These are phyloP conservation scores for Nakaseomyces nivariensis DNA, from an alignment of 1,139 yeast genomes.

Conservation along the genomic window DNA sequence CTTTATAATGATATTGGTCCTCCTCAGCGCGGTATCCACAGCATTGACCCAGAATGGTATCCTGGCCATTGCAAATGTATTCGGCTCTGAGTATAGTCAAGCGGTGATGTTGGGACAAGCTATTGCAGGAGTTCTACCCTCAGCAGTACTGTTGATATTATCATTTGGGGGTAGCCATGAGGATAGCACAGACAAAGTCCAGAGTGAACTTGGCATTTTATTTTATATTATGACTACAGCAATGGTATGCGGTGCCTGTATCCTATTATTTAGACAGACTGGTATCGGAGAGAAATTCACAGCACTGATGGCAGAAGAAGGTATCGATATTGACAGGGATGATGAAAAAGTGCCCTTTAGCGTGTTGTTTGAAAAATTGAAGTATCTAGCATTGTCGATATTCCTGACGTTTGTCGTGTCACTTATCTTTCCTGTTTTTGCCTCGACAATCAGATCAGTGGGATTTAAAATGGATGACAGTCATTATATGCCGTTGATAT, in stretches of 20 bases:
- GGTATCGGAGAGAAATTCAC: constrained; percentile 7
- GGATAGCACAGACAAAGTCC: constrained; percentile 23
- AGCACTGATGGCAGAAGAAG: not conserved
- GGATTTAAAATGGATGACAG: constrained; percentile 25
- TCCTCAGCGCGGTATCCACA: constrained; percentile 53
- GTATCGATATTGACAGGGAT: not conserved
- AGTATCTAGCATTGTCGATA: constrained; percentile 56
- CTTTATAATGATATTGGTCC: constrained; percentile 47
- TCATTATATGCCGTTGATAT: constrained; percentile 66
- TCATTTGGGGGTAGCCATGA: constrained; percentile 33
- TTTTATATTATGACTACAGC: constrained; percentile 65
- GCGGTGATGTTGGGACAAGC: constrained; percentile 95
- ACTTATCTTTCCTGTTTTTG: constrained; percentile 81
- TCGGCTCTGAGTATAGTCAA: constrained; percentile 68
- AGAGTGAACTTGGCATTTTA: constrained; percentile 42
- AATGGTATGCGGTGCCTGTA: constrained; percentile 43
- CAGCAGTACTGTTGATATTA: constrained; percentile 60
- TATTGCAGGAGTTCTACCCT: constrained; percentile 83
- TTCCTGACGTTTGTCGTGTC: constrained; percentile 70
- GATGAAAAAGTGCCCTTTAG: constrained; percentile 24
- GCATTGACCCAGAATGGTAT: constrained; percentile 81
- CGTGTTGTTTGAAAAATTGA: constrained; percentile 47
- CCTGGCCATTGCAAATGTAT: constrained; percentile 74
- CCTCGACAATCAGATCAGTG: constrained; percentile 50
- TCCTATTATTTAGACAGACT: constrained; percentile 29